Conservation (phyloP, 73 alveolate species). For the Paraurostyla sp. region DNA sequence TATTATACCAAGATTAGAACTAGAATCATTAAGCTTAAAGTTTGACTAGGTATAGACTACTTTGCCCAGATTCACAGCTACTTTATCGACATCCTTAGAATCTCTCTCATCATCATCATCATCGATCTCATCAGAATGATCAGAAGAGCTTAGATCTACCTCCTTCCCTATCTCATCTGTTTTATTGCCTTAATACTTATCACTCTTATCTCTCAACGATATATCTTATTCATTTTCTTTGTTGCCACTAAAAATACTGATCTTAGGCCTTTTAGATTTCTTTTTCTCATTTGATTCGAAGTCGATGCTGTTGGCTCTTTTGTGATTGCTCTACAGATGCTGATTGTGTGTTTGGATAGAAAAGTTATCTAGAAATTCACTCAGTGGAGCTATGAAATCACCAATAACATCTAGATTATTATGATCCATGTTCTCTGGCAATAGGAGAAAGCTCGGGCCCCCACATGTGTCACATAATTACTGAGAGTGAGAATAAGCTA, state of each 20-base stretch:
- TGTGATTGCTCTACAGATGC: background rate
- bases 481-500: conserved; percentile 54
- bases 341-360: conserved; percentile 10
- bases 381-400: conserved; percentile 62
- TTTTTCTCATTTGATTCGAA: background rate
- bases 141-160: conserved; percentile 5
- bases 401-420: conserved; percentile 50
- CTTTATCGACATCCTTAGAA: background rate
- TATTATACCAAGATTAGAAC: background rate
- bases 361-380: conserved; percentile 48
- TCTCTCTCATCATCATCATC: conserved; percentile 26
- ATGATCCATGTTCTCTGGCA: conserved; percentile 67
- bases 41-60: too few relatives aligned
- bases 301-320: background rate
- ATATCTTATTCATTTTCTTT: background rate
- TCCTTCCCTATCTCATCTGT: too few relatives aligned
- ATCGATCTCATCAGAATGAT: conserved; percentile 22
- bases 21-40: background rate
- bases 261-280: background rate
- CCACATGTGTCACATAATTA: conserved; percentile 59
- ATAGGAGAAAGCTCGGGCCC: conserved; percentile 42
- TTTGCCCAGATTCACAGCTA: background rate
- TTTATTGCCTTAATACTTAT: background rate
- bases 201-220: background rate
- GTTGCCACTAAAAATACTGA: background rate